Conservation (phyloP, 2,329 filamentous ascomycete genomes). For the Apiospora hydei region DNA sequence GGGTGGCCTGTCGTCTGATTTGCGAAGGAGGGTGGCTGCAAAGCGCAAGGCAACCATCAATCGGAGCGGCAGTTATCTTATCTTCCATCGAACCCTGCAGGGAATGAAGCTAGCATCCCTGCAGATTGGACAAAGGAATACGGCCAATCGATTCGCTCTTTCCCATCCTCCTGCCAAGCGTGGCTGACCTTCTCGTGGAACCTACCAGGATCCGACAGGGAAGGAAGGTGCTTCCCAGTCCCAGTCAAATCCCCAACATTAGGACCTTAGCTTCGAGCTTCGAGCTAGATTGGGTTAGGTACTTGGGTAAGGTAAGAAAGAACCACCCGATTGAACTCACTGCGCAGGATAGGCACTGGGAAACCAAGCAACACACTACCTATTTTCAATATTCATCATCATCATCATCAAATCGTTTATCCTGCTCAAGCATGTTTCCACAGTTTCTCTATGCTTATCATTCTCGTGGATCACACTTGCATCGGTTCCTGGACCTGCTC, state of each 20-base stretch:
- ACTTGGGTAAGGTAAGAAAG: too few relatives aligned
- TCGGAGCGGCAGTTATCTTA: slow-evolving; percentile 8
- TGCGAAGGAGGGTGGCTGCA: neutral
- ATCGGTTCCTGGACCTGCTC: neutral
- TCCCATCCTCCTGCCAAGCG: neutral
- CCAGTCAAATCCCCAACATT: neutral
- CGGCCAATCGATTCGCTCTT: neutral
- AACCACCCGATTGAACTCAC: neutral
- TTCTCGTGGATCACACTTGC: neutral
- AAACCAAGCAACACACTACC: neutral
- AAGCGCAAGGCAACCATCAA: slow-evolving; percentile 11
- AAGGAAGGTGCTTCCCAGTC: neutral
- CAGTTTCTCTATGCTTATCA: neutral
- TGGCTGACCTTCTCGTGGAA: neutral
- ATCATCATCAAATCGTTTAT: neutral
- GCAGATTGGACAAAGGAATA: neutral
- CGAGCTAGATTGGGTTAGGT: too few relatives aligned
- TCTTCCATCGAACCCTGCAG: neutral
- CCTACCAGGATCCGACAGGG: neutral
- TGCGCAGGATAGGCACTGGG: neutral
- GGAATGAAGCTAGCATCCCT: neutral
- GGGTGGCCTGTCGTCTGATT: neutral
- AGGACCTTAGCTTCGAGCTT: neutral
- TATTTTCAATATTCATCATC: neutral
- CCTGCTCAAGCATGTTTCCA: neutral